Evolutionary conservation across 176 grass and related monocot genomes (phyloP), one percentile per base, ranked within the genome.

Genomic region (Musa schizocarpa): DNA sequence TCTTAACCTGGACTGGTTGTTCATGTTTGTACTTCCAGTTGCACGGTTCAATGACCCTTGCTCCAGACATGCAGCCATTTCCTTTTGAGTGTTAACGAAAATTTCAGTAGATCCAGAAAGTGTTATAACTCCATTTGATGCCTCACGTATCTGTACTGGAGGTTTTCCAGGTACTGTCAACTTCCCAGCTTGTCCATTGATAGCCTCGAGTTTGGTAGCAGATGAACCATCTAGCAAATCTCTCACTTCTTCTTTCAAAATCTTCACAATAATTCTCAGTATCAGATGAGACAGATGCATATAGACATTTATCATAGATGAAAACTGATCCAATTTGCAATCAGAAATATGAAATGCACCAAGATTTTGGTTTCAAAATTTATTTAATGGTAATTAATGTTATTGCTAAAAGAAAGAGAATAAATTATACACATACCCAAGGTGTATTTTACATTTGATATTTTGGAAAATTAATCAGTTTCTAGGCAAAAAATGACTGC

Each of bases 241-340:
- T 78, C 91, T 89, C 48, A 99, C 91, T 85, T 99, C 96, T 92
- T 99, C 96, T 86, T 99, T 99, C 74, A 99, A 71, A 78, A 99
- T 99, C 96, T 99, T 68, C 54, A 53, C 43, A 89, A 48, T 50
- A 0, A 74, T 50, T 48, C 13, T 9, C 29, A 10, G 12, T 66
- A 77, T 58, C 43, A 62, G 23, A 68, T 63, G 21, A 20, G 62
- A 25, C 9, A 71, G 51, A 58, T 0, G 26, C 3, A 3, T 25
- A 49, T 50, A 16, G 29, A 17, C 12, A 71, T 11, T 29, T 29
- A 68, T 17, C 4, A 23, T 65, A 65, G 63, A 65, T 20, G 9
- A 65, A 25, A 65, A 65, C 22, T 26, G 21, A 65, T 26, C 9
- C 62, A 65, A 65, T 1, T 65, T 25, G 12, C 1, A 65, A 13